A percentile compares a stretch with the other conserved stretches of the same genome.
phyloP scores from a whole-genome alignment of 495 filamentous ascomycete species.

The Penicillium coprophilum region DNA sequence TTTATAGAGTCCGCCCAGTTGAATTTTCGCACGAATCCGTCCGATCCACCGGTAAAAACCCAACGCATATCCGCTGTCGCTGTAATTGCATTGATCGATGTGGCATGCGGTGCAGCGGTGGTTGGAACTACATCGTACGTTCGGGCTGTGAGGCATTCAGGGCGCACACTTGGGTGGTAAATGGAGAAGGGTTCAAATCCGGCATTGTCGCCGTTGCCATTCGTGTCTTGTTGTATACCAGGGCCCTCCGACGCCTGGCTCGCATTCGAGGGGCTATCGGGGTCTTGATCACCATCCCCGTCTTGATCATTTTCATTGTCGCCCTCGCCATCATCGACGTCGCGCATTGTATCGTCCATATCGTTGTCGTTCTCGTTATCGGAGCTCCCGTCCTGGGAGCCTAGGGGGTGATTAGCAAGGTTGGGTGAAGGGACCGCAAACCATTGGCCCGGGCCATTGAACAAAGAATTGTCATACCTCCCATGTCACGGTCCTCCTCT shows the following conservation, averaged over 20 bases:
- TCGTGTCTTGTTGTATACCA: conserved; percentile 43
- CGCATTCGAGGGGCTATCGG: conserved; percentile 50
- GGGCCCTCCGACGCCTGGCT: conserved; percentile 48
- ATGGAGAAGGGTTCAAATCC: conserved; percentile 35
- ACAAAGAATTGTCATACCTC: conserved; percentile 35
- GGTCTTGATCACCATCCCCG: conserved; percentile 60
- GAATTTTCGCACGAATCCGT: conserved; percentile 93
- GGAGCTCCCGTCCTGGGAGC: conserved; percentile 63
- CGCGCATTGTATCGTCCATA: conserved; percentile 65
- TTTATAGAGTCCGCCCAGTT: conserved; percentile 96
- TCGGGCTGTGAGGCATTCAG: conserved; percentile 76
- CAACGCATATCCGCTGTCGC: conserved; percentile 94
- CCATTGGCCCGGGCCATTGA: background rate
- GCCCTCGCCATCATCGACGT: conserved; percentile 57
- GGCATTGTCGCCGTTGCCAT: conserved; percentile 33
- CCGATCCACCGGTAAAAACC: conserved; percentile 89
- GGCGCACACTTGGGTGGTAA: conserved; percentile 65
- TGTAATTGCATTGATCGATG: conserved; percentile 89
- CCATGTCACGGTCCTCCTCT: conserved; percentile 58
- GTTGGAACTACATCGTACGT: conserved; percentile 96
- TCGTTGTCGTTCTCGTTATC: conserved; percentile 73
- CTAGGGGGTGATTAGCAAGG: conserved; percentile 27
- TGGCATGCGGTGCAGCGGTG: conserved; percentile 92
- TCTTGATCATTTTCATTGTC: conserved; percentile 52
- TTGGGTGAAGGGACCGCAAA: background rate